phyloP scores from a whole-genome alignment of 495 filamentous ascomycete genomes.

The Recurvomyces mirabilis region DNA sequence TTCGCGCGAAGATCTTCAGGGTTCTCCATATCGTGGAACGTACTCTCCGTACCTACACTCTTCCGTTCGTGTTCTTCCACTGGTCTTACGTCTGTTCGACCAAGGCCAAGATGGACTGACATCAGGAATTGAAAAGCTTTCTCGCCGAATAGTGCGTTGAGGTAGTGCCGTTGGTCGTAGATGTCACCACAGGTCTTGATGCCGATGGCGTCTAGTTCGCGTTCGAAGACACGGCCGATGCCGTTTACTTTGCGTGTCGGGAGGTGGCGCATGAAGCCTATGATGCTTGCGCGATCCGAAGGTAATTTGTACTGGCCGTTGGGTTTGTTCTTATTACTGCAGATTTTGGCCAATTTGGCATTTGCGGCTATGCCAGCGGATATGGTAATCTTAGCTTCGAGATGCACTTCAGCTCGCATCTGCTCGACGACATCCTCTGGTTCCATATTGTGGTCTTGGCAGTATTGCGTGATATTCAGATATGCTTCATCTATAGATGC shows the following conservation, averaged over 20 bases:
- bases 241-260: constrained; percentile 88
- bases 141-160: constrained; percentile 73
- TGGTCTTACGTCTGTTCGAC: constrained; percentile 77
- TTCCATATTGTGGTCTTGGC: constrained; percentile 50
- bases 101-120: constrained; percentile 73
- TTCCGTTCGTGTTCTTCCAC: constrained; percentile 86
- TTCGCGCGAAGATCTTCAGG: constrained; percentile 61
- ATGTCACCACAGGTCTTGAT: constrained; percentile 87
- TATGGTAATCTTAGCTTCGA: constrained; percentile 73
- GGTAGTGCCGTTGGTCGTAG: constrained; percentile 57
- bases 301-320: constrained; percentile 80
- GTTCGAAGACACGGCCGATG: constrained; percentile 84
- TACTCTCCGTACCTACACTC: constrained; percentile 87
- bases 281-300: constrained; percentile 57
- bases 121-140: constrained; percentile 84
- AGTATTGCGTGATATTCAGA: constrained; percentile 88
- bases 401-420: constrained; percentile 64
- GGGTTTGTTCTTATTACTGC: constrained; percentile 89
- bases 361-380: constrained; percentile 93
- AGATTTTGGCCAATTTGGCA: constrained; percentile 86
- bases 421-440: constrained; percentile 64
- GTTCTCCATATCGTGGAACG: constrained; percentile 71
- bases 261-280: constrained; percentile 74
- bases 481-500: constrained; percentile 95
- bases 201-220: constrained; percentile 79